phyloP scores from a whole-genome alignment of 257 asterid species.

The Fraxinus cuspidata region DNA sequence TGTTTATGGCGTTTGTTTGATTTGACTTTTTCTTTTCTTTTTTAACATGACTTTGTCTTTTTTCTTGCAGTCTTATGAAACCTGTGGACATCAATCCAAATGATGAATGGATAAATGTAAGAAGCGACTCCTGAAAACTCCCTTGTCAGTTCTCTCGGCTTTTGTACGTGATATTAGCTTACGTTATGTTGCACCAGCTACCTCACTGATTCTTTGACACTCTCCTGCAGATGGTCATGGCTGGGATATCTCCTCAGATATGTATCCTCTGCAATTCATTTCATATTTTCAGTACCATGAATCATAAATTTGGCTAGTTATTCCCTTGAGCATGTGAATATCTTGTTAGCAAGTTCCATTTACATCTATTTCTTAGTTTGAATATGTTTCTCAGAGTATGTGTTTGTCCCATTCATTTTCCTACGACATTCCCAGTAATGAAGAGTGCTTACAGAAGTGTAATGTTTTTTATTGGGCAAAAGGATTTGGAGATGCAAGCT shows the following conservation, averaged over 20 bases:
- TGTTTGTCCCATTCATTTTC: conserved; percentile 30
- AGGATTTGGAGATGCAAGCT: conserved; percentile 84
- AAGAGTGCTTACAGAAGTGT: conserved; percentile 73
- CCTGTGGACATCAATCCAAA: conserved; percentile 83
- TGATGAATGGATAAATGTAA: conserved; percentile 94
- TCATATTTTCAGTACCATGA: not conserved
- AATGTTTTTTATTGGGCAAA: conserved; percentile 82
- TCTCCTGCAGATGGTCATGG: conserved; percentile 77
- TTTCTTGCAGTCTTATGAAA: conserved; percentile 79
- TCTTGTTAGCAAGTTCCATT: not conserved
- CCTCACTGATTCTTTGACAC: conserved; percentile 27
- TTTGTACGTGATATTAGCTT: conserved; percentile 12
- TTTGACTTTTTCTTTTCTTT: conserved; percentile 18
- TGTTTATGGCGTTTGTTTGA: conserved; percentile 15
- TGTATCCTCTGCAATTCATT: conserved; percentile 62
- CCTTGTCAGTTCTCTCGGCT: conserved; percentile 14
- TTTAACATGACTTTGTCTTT: conserved; percentile 31
- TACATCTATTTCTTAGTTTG: not conserved
- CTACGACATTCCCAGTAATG: conserved; percentile 56
- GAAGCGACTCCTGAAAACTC: conserved; percentile 30
- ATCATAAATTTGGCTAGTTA: conserved; percentile 2
- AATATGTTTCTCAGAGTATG: not conserved
- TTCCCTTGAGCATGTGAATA: conserved; percentile 18
- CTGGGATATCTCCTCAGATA: conserved; percentile 86
- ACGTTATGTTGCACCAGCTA: conserved; percentile 15